These are phyloP conservation scores for Curvularia hawaiiensis DNA, from an alignment of 2,329 filamentous ascomycete species.

Conservation along the genomic window DNA sequence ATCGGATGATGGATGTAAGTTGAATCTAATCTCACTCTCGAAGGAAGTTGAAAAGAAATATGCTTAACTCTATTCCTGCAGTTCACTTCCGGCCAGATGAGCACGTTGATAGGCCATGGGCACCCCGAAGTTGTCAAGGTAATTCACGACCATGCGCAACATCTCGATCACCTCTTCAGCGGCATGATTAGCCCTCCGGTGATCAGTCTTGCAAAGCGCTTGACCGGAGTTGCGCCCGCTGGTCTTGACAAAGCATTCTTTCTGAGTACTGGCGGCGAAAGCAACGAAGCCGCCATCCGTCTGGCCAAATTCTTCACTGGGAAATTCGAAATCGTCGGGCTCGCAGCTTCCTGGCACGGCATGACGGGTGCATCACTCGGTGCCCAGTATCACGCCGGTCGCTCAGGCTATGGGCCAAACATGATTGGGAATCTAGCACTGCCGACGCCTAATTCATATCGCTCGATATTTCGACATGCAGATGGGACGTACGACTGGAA, in stretches of 20 bases:
- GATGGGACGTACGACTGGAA: constrained; percentile 70
- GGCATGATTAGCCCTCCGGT: constrained; percentile 46
- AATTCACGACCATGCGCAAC: constrained; percentile 33
- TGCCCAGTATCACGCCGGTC: constrained; percentile 61
- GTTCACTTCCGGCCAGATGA: constrained; percentile 19
- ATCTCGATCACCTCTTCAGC: constrained; percentile 44
- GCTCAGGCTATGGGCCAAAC: constrained; percentile 53
- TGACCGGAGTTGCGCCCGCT: constrained; percentile 31
- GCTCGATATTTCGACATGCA: constrained; percentile 63
- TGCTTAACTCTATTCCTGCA: neutral
- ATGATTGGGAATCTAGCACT: constrained; percentile 64
- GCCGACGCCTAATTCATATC: constrained; percentile 65
- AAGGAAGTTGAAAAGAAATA: neutral
- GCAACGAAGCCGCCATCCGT: constrained; percentile 65
- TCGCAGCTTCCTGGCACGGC: constrained; percentile 66
- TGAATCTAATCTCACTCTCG: neutral
- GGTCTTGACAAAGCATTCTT: constrained; percentile 44
- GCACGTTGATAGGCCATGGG: constrained; percentile 34
- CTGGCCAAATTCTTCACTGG: constrained; percentile 68
- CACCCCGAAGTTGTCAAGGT: constrained; percentile 42
- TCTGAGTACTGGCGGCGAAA: constrained; percentile 43
- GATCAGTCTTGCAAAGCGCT: constrained; percentile 37
- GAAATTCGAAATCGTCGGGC: constrained; percentile 67
- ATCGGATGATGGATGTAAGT: constrained; percentile 38
- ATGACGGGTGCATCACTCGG: constrained; percentile 60